Evolutionary conservation across 345 rosid genomes (phyloP), one percentile per base, ranked within the genome.

Genomic region (Sisymbrium altissimum): DNA sequence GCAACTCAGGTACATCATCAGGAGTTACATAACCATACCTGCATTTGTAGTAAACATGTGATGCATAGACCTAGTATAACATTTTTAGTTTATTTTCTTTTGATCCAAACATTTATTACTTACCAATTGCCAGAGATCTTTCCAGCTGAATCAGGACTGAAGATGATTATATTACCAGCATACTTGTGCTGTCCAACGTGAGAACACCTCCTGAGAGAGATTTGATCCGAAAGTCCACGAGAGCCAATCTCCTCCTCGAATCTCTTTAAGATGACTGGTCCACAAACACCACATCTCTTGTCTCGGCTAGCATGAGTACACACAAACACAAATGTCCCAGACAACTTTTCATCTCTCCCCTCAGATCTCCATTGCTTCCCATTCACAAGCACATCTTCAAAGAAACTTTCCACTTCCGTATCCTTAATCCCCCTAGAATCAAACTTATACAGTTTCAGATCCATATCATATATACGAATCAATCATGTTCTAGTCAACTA

Each of bases 21-120:
- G 98, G 98, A 66, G 97, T 89, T 41, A 94, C 98, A 81, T 94
- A 94, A 33, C 98, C 98, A 81, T 89, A 94, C 98, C 98, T 93
- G 67, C 72, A 81, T 71, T 46, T 25, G 19, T 49, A 58, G 67
- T 43, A 9, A 70, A 61, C 64, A 63, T 4, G 0, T 27, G 25
- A 54, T 18, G 6, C 44, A 23, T 14, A 56, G 19, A 62, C 38
- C 21, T 2, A 10, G 9, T 3, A 50, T 5, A 13, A 64, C 61
- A 61, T 55, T 63, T 17, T 21, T 12, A 60, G 11, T 72, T 38
- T 32, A 15, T 36, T 53, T 61, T 19, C 45, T 32, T 54, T 41
- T 55, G 29, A 32, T 56, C 45, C 19, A 55, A 29, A 13, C 25
- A 48, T 30, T 36, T 30, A 32, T 30, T 29, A 38, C 83, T 75